Conservation (phyloP, 2,329 filamentous ascomycete species). For the Penicillium sp. region DNA sequence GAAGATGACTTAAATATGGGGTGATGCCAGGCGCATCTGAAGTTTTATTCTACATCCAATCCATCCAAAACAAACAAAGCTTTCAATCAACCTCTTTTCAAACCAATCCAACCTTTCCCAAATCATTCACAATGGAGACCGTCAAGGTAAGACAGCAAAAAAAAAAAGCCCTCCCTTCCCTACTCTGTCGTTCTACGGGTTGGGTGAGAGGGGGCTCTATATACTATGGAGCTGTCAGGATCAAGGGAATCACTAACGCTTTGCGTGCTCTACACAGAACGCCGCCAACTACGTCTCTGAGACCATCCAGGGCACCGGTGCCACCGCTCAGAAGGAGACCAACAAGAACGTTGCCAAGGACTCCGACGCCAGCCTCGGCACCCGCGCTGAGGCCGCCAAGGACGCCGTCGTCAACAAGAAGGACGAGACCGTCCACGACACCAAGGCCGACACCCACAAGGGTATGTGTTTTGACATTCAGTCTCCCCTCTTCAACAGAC, state of each 20-base stretch:
- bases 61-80: too few species aligned
- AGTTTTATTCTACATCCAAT: too few species aligned
- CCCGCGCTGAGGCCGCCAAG: conserved; percentile 50
- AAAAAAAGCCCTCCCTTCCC: too few species aligned
- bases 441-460: conserved; percentile 19
- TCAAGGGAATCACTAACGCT: not conserved
- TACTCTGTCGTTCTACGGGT: too few species aligned
- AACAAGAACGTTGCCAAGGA: conserved; percentile 66
- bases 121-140: not conserved
- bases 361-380: conserved; percentile 46
- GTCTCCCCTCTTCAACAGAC: not conserved
- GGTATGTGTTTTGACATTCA: conserved; percentile 3
- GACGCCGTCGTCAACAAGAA: conserved; percentile 50
- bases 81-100: too few species aligned
- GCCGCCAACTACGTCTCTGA: conserved; percentile 64
- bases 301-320: conserved; percentile 52
- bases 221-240: too few species aligned
- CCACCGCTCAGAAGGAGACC: conserved; percentile 58
- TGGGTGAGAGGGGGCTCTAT: too few species aligned
- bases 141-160: not conserved
- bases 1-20: too few species aligned
- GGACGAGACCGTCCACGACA: conserved; percentile 48
- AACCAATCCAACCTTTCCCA: not conserved
- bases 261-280: conserved; percentile 35
- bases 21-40: too few species aligned